Base-by-base conservation (phyloP, 2,329 filamentous ascomycete genomes). In the Diplodia intermedia region DNA sequence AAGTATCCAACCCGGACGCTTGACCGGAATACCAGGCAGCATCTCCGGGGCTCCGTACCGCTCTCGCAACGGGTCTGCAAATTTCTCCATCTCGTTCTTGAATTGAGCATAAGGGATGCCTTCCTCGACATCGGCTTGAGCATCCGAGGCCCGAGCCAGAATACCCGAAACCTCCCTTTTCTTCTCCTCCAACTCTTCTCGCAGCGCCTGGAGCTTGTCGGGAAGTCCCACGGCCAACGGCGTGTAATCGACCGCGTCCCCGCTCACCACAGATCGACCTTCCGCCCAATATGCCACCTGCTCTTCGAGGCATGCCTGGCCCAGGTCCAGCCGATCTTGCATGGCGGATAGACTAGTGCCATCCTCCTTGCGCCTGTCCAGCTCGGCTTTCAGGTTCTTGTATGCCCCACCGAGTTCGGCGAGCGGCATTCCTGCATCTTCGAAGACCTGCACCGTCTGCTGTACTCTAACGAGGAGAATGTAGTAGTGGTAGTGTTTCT, bases 401-500 rank as follows among this genome's bases (percentile, higher is more conserved):
- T 29, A 56, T 14, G 65, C 52, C 31, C 65, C 65, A 2, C 65
- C 65, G 2, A 66, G 26, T n/a, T 57, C 53, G 1, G 38, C 8
- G 8, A 66, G 49, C 4, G 38, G 53, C 29, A 56, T 49, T 3
- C 50, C 38, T 4, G 15, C 15, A 11, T 65, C 38, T 1, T 52
- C 12, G 3, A 55, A 54, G 2, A 18, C 20, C 20, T 47, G 33
- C 14, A 65, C 3, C 3, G 38, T 54, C 20, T 65, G 62, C 23
- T 65, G 36, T 2, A 31, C 50, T 29, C 62, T 65, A 8, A 65
- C 26, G 14, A 65, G 31, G 18, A 65, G 38, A 14, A 65, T 33
- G 50, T 65, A 55, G 15, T n/a, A 9, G 9, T 65, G 49, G 11
- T 43, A 29, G 7, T 18, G 11, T 43, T 31, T 31, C 40, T 47